Base-by-base conservation (phyloP, 2,329 filamentous ascomycete species). In the Arthroderma sp. region DNA sequence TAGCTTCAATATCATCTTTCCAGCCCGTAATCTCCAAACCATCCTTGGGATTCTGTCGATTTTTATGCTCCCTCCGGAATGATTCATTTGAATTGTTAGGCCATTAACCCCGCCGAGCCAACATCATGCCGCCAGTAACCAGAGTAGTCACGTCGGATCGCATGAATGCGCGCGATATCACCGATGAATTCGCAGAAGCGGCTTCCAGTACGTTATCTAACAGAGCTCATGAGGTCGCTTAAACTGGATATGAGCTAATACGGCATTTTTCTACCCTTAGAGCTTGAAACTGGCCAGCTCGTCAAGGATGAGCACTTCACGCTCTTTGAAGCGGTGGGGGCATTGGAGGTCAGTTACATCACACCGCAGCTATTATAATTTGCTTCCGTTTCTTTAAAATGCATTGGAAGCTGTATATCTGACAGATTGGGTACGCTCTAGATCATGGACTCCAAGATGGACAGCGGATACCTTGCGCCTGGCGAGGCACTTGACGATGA, bases 381-480 rank as follows among this genome's bases (percentile, higher is more conserved):
- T 3, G 15, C 15, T 22, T 22, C 15, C 3, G 15, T 22, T 22
- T 44, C 11, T n/a, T 15, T 10, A n/a, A 10, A 9, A 27, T n/a
- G 27, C 31, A 5, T 6, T 40, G 22, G 29, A n/a, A 5, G 3
- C 5, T 28, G 27, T 41, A 27, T 4, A 3, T 15, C 10, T 11
- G 39, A 32, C 11, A 29, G 3, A 22, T 32, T 7, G 29, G 29
- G 32, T 9, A 41, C 39, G 34, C 11, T 47, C 31, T 56, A 98
- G 91, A 94, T 98, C 55, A 95, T 95, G 86, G 91, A 98, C 58
- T 81, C 85, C 1, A 98, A 96, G 66, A 98, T 98, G 91, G 91
- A 98, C 64, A 95, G 86, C 58, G 91, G 91, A 29, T 87, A 82
- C 52, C 70, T 93, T 5, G 73, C 78, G 15, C 77, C 82, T 5